These are phyloP conservation scores for Sarcomyxa edulis DNA, from an alignment of 768 basidiomycete genomes.

Conservation along the genomic window DNA sequence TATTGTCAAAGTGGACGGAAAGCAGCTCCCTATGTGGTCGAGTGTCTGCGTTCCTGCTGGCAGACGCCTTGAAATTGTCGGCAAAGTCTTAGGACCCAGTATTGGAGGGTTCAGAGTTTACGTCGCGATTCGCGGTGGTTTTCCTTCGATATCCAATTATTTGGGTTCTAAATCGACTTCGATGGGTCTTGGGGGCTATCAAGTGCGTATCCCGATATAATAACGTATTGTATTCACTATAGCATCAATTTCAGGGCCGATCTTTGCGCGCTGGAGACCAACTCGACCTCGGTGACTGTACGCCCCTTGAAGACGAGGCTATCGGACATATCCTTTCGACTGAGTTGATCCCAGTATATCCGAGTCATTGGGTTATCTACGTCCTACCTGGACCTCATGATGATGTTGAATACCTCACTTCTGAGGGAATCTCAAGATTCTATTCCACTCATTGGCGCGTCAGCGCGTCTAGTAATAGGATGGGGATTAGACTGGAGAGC, in stretches of 20 bases:
- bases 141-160: conserved; percentile 51
- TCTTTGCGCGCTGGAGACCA: conserved; percentile 46
- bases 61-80: conserved; percentile 36
- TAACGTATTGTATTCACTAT: conserved; percentile 4
- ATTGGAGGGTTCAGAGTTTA: conserved; percentile 48
- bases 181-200: conserved; percentile 57
- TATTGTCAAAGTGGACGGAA: conserved; percentile 35
- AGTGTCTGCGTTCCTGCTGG: conserved; percentile 39
- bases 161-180: conserved; percentile 64
- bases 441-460: conserved; percentile 50
- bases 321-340: conserved; percentile 17
- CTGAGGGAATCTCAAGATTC: conserved; percentile 41
- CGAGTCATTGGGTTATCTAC: conserved; percentile 43
- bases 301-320: conserved; percentile 8
- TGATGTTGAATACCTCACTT: conserved; percentile 48
- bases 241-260: conserved; percentile 36
- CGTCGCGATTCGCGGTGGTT: conserved; percentile 52
- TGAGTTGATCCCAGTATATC: conserved; percentile 36
- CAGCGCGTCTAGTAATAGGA: conserved; percentile 53
- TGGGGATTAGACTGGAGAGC: conserved; percentile 55
- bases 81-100: conserved; percentile 11
- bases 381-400: conserved; percentile 62
- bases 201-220: conserved; percentile 25
- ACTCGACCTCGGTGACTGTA: conserved; percentile 32
- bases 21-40: conserved; percentile 40